Evolutionary conservation across 805 yeast species (phyloP).

Genomic region (Pichia cabralensis): DNA sequence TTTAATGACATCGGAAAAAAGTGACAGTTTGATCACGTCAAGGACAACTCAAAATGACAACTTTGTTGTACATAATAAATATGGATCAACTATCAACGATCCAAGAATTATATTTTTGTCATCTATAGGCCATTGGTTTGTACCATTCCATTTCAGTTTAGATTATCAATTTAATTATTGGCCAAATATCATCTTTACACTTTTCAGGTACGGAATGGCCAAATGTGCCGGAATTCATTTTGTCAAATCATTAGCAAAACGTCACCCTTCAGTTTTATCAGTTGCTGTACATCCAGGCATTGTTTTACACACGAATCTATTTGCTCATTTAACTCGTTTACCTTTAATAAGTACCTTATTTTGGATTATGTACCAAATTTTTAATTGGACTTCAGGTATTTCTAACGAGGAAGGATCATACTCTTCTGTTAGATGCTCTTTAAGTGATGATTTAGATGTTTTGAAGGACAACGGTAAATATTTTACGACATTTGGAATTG

Average conservation of each 20-base stretch:
- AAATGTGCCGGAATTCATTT: slow-evolving; percentile 73
- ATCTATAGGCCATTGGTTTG: slow-evolving; percentile 55
- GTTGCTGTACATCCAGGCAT: slow-evolving; percentile 76
- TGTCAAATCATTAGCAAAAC: slow-evolving; percentile 50
- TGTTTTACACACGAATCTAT: slow-evolving; percentile 72
- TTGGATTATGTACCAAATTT: slow-evolving; percentile 60
- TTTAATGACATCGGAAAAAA: slow-evolving; percentile 30
- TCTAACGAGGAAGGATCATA: slow-evolving; percentile 61
- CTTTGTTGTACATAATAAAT: background rate
- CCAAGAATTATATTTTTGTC: slow-evolving; percentile 56
- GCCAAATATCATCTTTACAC: slow-evolving; percentile 64
- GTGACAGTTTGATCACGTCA: slow-evolving; percentile 1
- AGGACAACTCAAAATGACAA: background rate
- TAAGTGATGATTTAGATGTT: slow-evolving; percentile 39
- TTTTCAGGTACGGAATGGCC: slow-evolving; percentile 70
- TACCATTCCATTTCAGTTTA: slow-evolving; percentile 37
- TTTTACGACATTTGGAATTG: slow-evolving; percentile 50
- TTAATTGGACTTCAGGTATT: slow-evolving; percentile 63
- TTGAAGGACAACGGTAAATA: slow-evolving; percentile 63
- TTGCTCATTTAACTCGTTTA: slow-evolving; percentile 65
- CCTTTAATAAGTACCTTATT: slow-evolving; percentile 71
- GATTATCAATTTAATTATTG: slow-evolving; percentile 39
- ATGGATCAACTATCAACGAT: slow-evolving; percentile 12
- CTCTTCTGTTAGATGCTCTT: slow-evolving; percentile 53
- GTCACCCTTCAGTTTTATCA: slow-evolving; percentile 56